A percentile compares a stretch with the other conserved stretches of the same genome.
phyloP scores from a whole-genome alignment of 345 rosid genomes.

The Rhizophora apiculata region DNA sequence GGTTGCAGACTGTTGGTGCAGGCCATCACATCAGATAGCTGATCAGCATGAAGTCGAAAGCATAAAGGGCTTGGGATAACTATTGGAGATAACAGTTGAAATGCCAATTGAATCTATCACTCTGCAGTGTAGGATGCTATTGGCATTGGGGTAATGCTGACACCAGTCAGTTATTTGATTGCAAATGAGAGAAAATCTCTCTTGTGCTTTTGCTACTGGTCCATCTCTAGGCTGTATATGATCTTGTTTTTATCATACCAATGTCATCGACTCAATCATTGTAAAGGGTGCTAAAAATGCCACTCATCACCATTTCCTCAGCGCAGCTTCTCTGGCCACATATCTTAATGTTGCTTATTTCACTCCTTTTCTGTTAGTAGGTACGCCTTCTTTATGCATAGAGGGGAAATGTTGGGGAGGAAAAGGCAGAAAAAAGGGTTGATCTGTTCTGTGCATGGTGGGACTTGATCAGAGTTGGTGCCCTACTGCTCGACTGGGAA shows the following conservation, averaged over 20 bases:
- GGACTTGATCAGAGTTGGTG: conserved; percentile 93
- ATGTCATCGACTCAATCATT: conserved; percentile 7
- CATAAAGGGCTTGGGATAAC: neutral
- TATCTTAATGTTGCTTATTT: neutral
- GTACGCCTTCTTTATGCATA: too few species aligned
- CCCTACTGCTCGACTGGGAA: conserved; percentile 70
- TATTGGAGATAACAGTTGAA: conserved; percentile 1
- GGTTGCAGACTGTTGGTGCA: neutral
- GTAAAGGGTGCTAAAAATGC: conserved; percentile 5
- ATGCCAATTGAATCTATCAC: conserved; percentile 3
- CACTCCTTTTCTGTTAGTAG: neutral
- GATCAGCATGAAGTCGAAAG: conserved; percentile 12
- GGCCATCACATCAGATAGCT: neutral
- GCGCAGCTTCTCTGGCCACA: neutral
- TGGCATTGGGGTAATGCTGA: neutral
- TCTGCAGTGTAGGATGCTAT: neutral
- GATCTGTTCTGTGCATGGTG: conserved; percentile 22
- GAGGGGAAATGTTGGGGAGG: too few species aligned
- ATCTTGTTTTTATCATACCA: neutral
- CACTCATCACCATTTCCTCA: neutral
- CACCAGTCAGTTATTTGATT: conserved; percentile 10
- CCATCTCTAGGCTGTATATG: conserved; percentile 9
- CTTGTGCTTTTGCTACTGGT: conserved; percentile 6
- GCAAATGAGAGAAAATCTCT: conserved; percentile 10
- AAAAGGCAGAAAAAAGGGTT: too few species aligned